These are phyloP conservation scores for Setaria viridis DNA, from an alignment of 202 grass and related monocot genomes.

Conservation along the genomic window DNA sequence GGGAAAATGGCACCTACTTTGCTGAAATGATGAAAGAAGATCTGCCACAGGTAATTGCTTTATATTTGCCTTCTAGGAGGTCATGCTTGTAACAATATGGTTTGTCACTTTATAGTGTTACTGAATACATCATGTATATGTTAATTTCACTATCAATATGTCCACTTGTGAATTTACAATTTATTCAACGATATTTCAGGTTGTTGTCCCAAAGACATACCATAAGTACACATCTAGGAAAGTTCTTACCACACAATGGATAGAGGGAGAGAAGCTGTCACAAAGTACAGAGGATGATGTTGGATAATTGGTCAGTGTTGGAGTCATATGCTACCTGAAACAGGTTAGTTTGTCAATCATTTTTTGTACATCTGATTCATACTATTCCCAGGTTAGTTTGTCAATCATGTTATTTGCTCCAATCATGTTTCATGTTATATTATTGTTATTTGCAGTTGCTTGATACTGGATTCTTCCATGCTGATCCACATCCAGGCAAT, in stretches of 20 bases:
- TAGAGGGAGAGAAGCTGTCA: slow-evolving; percentile 95
- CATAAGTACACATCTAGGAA: slow-evolving; percentile 92
- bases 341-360: slow-evolving; percentile 60
- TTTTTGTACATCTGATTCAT: slow-evolving; percentile 2
- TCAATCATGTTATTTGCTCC: not conserved
- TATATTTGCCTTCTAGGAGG: slow-evolving; percentile 10
- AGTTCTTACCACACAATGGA: slow-evolving; percentile 92
- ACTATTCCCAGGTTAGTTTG: slow-evolving; percentile 17
- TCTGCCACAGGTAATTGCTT: slow-evolving; percentile 83
- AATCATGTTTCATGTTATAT: slow-evolving; percentile 27
- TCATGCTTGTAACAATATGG: not conserved
- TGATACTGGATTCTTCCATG: slow-evolving; percentile 98
- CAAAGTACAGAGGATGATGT: slow-evolving; percentile 94
- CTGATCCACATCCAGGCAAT: slow-evolving; percentile 97
- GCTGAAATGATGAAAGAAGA: slow-evolving; percentile 97
- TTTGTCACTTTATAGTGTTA: not conserved
- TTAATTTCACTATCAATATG: slow-evolving; percentile 17
- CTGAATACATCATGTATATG: not conserved
- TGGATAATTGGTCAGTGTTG: slow-evolving; percentile 90
- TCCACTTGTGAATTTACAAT: slow-evolving; percentile 29
- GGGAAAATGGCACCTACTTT: slow-evolving; percentile 84
- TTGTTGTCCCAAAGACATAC: slow-evolving; percentile 91
- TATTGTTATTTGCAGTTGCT: slow-evolving; percentile 76
- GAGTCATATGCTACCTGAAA: slow-evolving; percentile 99
- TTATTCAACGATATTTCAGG: slow-evolving; percentile 55